Evolutionary conservation across 1,284 basidiomycete species (phyloP), one percentile per base, ranked within the genome.

Genomic region (Leccinum subrobustum): DNA sequence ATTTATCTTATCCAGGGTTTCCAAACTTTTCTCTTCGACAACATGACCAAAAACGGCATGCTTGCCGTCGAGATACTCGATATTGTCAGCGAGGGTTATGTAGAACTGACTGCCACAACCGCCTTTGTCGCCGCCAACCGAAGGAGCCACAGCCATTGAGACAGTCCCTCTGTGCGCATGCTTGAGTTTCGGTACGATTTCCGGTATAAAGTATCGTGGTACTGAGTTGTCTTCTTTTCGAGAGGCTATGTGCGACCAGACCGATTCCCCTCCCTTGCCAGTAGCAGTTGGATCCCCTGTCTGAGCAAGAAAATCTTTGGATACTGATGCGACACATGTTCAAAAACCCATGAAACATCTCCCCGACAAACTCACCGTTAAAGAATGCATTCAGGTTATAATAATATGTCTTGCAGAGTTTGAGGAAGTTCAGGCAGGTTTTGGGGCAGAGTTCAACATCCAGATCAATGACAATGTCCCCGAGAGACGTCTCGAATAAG

Each of bases 31-130:
- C 29, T 29, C 96, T 73, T 99, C 96, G 5, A 98, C 93, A 9
- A 98, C 93, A 70, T 90, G 90, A 9, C 96, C 96, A 73, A 99
- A 98, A 1, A 95, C 93, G 0, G 93, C 92, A 71, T 99, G 96
- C 73, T 95, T 96, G 58, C 93, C 93, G 69, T 99, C 96, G 39
- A 99, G 83, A 72, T 98, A 98, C 65, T 96, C 93, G 70, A 98
- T 92, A 62, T 88, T 87, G 68, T 96, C 92, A 18, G 83, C 88
- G 1, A 99, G 82, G 0, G 96, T 98, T 68, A 99, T 85, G 77
- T 98, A 98, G 81, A 98, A 99, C 72, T 98, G 96, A 68, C 91
- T 93, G 3, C 93, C 96, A 66, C 93, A 95, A 5, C 95, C 93
- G 6, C 93, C 88, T 58, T 83, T 65, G n/a, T 84, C 79, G 2